These are phyloP conservation scores for Candida hungchunana DNA, from an alignment of 805 yeast genomes.

Conservation along the genomic window DNA sequence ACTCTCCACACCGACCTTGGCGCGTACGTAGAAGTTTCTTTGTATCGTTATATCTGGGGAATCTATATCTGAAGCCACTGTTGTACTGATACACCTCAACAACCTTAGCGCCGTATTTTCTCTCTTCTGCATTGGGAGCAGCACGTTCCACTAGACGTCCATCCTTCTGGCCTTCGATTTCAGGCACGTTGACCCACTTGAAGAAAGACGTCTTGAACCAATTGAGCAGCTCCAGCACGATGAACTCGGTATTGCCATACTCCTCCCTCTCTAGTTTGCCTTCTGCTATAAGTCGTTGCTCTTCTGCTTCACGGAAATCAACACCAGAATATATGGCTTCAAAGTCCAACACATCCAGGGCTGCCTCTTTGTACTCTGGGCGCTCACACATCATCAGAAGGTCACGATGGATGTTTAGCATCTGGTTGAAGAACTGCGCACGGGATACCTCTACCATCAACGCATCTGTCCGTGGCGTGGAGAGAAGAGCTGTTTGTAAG, in stretches of 20 bases:
- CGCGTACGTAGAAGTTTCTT: constrained; percentile 54
- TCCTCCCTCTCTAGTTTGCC: constrained; percentile 7
- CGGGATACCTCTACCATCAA: too few species aligned
- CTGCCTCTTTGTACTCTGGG: constrained; percentile 30
- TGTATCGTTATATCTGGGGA: constrained; percentile 77
- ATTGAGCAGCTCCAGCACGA: constrained; percentile 52
- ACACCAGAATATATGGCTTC: constrained; percentile 56
- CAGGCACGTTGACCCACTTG: constrained; percentile 74
- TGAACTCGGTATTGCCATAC: constrained; percentile 48
- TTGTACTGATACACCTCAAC: constrained; percentile 66
- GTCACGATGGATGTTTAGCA: neutral
- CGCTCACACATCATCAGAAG: constrained; percentile 4
- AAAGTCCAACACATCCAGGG: constrained; percentile 60
- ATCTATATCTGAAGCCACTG: constrained; percentile 49
- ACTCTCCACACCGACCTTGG: constrained; percentile 90
- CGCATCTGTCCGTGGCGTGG: too few species aligned
- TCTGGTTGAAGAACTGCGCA: neutral
- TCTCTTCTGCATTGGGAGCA: constrained; percentile 43
- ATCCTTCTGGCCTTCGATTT: constrained; percentile 51
- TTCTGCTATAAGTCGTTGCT: constrained; percentile 21
- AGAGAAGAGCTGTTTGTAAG: too few species aligned
- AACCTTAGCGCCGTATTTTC: constrained; percentile 43
- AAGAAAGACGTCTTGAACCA: constrained; percentile 82
- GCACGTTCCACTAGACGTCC: constrained; percentile 35
- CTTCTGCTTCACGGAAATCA: constrained; percentile 40